phyloP scores from a whole-genome alignment of 2,329 filamentous ascomycete genomes.

The Hypoxylon sp. region DNA sequence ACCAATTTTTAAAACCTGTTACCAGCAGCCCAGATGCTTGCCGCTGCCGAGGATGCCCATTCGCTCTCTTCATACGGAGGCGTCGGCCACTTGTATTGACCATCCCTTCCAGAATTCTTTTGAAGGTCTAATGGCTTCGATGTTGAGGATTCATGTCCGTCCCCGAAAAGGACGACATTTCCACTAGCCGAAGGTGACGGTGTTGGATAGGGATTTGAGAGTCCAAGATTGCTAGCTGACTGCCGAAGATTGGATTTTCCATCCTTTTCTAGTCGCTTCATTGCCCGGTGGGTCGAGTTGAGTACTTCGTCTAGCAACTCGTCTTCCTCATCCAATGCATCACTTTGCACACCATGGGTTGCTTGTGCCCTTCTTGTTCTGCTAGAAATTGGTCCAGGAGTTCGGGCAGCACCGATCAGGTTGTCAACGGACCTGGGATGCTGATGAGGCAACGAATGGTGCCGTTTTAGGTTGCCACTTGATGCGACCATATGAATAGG shows the following conservation, averaged over 20 bases:
- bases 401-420: constrained; percentile 68
- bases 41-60: constrained; percentile 87
- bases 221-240: constrained; percentile 73
- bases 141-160: constrained; percentile 71
- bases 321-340: constrained; percentile 96
- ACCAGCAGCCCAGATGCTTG: constrained; percentile 83
- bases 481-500: constrained; percentile 67
- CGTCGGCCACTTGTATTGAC: constrained; percentile 86
- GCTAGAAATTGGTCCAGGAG: constrained; percentile 77
- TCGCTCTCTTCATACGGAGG: constrained; percentile 95
- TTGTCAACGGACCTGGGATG: constrained; percentile 76
- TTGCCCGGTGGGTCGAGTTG: constrained; percentile 80
- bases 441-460: constrained; percentile 75
- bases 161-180: constrained; percentile 81
- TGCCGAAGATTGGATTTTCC: constrained; percentile 69
- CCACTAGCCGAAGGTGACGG: constrained; percentile 86
- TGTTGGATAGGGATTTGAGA: constrained; percentile 75
- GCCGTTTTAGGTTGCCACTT: constrained; percentile 71
- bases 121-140: constrained; percentile 80
- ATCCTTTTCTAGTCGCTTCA: constrained; percentile 76
- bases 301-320: constrained; percentile 93
- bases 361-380: constrained; percentile 85
- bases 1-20: constrained; percentile 66
- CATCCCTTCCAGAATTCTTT: constrained; percentile 64
- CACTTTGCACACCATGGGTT: constrained; percentile 83